Conservation (phyloP, 345 rosid species). For the Cardamine chenopodiifolia region DNA sequence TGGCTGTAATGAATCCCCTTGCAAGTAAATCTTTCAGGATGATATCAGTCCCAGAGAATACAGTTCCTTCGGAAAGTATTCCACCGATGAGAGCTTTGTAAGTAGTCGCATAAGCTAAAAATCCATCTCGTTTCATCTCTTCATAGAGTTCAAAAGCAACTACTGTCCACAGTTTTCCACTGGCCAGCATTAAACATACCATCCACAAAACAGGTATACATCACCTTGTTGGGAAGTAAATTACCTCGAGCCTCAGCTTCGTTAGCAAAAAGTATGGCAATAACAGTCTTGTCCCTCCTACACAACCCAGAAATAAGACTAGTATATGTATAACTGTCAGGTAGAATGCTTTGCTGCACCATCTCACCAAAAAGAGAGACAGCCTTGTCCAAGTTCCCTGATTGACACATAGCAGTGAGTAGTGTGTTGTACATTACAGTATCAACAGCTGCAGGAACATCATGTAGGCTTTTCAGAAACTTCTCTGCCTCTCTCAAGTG, state of each 20-base stretch:
- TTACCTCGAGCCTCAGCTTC: slow-evolving; percentile 52
- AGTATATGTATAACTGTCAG: slow-evolving; percentile 68
- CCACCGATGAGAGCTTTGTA: slow-evolving; percentile 61
- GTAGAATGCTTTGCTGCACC: slow-evolving; percentile 58
- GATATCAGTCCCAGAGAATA: slow-evolving; percentile 41
- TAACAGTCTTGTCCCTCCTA: slow-evolving; percentile 65
- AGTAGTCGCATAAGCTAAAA: slow-evolving; percentile 70
- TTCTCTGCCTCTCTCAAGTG: slow-evolving; percentile 62
- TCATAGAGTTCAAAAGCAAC: slow-evolving; percentile 63
- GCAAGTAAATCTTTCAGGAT: slow-evolving; percentile 63
- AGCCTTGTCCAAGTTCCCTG: slow-evolving; percentile 64
- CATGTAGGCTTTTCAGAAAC: slow-evolving; percentile 56
- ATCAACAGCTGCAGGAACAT: slow-evolving; percentile 64
- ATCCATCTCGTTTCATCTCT: slow-evolving; percentile 68
- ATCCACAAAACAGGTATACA: slow-evolving; percentile 67
- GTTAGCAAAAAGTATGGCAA: slow-evolving; percentile 65
- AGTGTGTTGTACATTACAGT: slow-evolving; percentile 68
- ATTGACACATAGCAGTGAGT: slow-evolving; percentile 60
- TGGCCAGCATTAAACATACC: slow-evolving; percentile 79
- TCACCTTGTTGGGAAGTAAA: slow-evolving; percentile 47
- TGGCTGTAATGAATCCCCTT: slow-evolving; percentile 53
- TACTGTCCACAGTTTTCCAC: slow-evolving; percentile 52
- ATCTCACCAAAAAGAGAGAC: slow-evolving; percentile 66
- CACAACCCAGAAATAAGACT: slow-evolving; percentile 71
- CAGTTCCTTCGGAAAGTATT: slow-evolving; percentile 41